These are phyloP conservation scores for Trypanosoma congolense DNA, from an alignment of 208 protist genomes.

Conservation along the genomic window DNA sequence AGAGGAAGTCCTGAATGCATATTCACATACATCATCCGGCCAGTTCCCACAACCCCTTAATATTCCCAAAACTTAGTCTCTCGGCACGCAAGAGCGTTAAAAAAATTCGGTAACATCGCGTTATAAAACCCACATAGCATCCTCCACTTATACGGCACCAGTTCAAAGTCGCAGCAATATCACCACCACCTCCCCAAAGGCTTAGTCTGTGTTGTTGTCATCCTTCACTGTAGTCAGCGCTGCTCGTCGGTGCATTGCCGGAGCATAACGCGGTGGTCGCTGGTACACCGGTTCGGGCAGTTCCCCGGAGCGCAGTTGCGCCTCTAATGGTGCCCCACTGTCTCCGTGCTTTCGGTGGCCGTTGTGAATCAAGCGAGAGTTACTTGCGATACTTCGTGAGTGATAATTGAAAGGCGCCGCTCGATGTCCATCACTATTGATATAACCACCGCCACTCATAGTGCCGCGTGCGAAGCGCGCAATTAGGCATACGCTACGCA, in stretches of 20 bases:
- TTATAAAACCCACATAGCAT: too few relatives aligned
- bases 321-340: slow-evolving; percentile 42
- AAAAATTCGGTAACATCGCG: too few relatives aligned
- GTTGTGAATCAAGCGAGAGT: slow-evolving; percentile 54
- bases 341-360: slow-evolving; percentile 63
- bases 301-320: slow-evolving; percentile 69
- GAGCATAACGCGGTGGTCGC: slow-evolving; percentile 63
- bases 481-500: slow-evolving; percentile 79
- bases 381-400: slow-evolving; percentile 50
- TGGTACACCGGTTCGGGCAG: slow-evolving; percentile 65
- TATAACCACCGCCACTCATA: slow-evolving; percentile 76
- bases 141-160: neutral
- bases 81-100: too few relatives aligned
- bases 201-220: neutral
- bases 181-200: neutral
- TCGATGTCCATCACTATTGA: slow-evolving; percentile 49
- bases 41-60: too few relatives aligned
- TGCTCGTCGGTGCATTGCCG: slow-evolving; percentile 64
- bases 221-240: slow-evolving; percentile 1
- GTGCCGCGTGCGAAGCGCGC: slow-evolving; percentile 66
- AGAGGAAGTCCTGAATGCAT: too few relatives aligned
- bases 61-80: too few relatives aligned
- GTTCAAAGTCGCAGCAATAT: neutral
- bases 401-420: slow-evolving; percentile 57
- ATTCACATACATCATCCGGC: too few relatives aligned